Base-by-base conservation (phyloP, 306 rosid species). In the Pterocarpus santalinus region DNA sequence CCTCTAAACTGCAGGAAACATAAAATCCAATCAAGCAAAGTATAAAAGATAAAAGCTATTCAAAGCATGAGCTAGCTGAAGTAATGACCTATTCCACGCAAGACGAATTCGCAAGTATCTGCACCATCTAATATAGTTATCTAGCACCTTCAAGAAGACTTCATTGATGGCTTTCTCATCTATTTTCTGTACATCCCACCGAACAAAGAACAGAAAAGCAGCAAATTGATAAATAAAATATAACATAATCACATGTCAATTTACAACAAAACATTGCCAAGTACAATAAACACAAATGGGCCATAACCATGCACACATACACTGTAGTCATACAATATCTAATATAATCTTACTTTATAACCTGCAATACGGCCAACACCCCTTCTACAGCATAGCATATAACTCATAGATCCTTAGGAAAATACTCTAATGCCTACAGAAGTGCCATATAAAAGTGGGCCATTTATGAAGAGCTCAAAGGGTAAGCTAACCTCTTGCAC, bases 91-190 rank as follows among this genome's bases (percentile, higher is more conserved):
- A 73, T 93, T 93, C 98, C 98, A 95, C 14, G 85, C 97, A 87
- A 86, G 73, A 41, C 98, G 97, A 38, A 73, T 86, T 79, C 93
- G 94, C 89, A 95, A 83, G 81, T 95, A 95, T 90, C 75, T 87
- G 84, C 99, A 95, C 98, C 99, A 95, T 77, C 76, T 91, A 70
- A 88, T 91, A 88, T 95, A 95, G 82, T 95, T 95, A 87, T 89
- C 97, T 63, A 95, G 94, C 80, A 88, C 97, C 90, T 90, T 95
- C 87, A 83, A 69, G 89, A 95, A 89, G 67, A 93, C 98, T 65
- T 85, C 93, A 57, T 93, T 86, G 86, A 95, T 86, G 63, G 97
- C 90, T 80, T 88, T 89, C 88, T 95, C 98, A 65, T 95, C 96
- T 80, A 95, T 81, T 89, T 95, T 95, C 99, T 95, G 91, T 14